A percentile compares a stretch with the other conserved stretches of the same genome.
Conservation (phyloP, 495 filamentous ascomycete genomes). For the Parathielavia appendiculata region DNA sequence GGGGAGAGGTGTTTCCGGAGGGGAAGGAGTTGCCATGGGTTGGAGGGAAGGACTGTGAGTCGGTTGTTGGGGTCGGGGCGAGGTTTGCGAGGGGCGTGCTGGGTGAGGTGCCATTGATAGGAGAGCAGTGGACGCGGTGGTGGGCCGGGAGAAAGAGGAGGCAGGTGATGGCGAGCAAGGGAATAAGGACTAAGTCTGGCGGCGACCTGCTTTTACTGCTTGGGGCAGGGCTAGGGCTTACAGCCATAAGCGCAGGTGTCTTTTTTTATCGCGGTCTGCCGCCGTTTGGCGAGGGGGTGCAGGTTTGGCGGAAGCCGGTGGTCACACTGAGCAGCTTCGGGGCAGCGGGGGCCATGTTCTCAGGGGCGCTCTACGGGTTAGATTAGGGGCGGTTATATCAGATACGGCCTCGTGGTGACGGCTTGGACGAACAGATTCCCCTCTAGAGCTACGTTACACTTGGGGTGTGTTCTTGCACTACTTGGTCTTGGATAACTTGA, state of each 20-base stretch:
- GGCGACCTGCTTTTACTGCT: constrained; percentile 18
- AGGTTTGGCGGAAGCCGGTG: constrained; percentile 29
- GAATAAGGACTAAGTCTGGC: neutral
- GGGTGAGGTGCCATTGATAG: constrained; percentile 21
- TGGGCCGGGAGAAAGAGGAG: constrained; percentile 22
- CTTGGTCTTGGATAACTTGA: no score
- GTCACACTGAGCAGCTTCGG: constrained; percentile 31
- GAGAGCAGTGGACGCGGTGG: constrained; percentile 24
- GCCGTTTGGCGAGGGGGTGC: constrained; percentile 34
- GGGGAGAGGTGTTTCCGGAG: constrained; percentile 36
- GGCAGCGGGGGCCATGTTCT: constrained; percentile 34
- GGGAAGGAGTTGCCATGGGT: constrained; percentile 15
- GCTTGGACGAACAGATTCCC: neutral
- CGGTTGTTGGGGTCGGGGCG: constrained; percentile 21
- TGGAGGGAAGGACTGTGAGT: neutral
- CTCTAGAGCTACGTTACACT: neutral
- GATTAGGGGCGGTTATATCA: neutral
- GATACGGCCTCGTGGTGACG: neutral
- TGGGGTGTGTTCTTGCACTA: no score
- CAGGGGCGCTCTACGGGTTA: constrained; percentile 10
- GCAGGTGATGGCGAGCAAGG: constrained; percentile 5
- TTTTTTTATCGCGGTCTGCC: constrained; percentile 26
- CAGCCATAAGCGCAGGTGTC: constrained; percentile 20
- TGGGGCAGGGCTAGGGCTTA: constrained; percentile 23
- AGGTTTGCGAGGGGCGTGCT: constrained; percentile 31